These are phyloP conservation scores for Tephrocybe sp. DNA, from an alignment of 768 basidiomycete species.

Conservation along the genomic window DNA sequence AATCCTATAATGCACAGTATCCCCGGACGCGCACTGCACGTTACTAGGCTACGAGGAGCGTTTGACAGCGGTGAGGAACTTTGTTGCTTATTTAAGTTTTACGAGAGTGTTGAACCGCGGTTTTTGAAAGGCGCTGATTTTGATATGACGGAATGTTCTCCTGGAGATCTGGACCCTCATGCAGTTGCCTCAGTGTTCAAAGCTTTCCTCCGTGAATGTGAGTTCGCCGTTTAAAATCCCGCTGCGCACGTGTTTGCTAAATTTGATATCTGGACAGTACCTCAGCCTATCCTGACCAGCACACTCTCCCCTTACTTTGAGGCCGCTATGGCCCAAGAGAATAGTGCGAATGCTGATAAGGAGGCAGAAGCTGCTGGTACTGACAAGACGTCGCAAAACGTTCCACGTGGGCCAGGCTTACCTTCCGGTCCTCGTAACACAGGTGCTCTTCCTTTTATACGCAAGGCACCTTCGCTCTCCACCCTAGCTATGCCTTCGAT, in stretches of 20 bases:
- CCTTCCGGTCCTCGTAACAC: slow-evolving; percentile 23
- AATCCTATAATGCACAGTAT: slow-evolving; percentile 47
- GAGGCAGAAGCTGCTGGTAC: slow-evolving; percentile 15
- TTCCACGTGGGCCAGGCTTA: slow-evolving; percentile 15
- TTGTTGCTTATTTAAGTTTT: neutral
- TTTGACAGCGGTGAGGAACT: slow-evolving; percentile 66
- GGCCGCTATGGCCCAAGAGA: slow-evolving; percentile 62
- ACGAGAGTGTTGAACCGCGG: slow-evolving; percentile 10
- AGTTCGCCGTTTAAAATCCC: slow-evolving; percentile 29
- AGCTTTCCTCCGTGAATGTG: slow-evolving; percentile 88
- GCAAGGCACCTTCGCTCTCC: slow-evolving; percentile 78
- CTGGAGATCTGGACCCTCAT: slow-evolving; percentile 91
- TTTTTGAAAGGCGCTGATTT: slow-evolving; percentile 74
- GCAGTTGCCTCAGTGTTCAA: slow-evolving; percentile 93
- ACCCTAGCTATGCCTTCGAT: slow-evolving; percentile 75
- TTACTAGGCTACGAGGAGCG: slow-evolving; percentile 68
- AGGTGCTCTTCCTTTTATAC: slow-evolving; percentile 37
- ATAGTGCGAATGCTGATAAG: slow-evolving; percentile 29
- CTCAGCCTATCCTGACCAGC: slow-evolving; percentile 80
- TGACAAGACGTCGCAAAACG: slow-evolving; percentile 11
- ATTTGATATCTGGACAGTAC: slow-evolving; percentile 51
- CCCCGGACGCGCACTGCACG: slow-evolving; percentile 79
- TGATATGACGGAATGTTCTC: slow-evolving; percentile 72
- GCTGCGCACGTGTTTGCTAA: neutral
- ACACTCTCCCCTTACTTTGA: slow-evolving; percentile 76